A percentile compares a stretch with the other conserved stretches of the same genome.
Conservation (phyloP, 2,329 filamentous ascomycete genomes). For the Emergomyces africanus region DNA sequence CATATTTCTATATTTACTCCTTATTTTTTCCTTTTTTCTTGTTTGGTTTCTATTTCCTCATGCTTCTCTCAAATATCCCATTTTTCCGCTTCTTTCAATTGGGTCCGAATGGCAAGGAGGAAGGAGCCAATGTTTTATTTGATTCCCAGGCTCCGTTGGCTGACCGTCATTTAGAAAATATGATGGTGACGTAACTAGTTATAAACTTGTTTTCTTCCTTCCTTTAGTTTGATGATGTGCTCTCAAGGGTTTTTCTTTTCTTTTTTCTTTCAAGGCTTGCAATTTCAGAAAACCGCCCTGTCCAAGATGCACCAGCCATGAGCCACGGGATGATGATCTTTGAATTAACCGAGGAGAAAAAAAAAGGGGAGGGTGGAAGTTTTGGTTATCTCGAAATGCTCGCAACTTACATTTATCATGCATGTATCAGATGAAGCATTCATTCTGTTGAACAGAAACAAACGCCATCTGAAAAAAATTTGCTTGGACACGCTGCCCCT, state of each 20-base stretch:
- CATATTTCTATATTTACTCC: background rate
- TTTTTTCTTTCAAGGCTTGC: no score
- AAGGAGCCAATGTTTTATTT: background rate
- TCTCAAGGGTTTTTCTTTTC: background rate
- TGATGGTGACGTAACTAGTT: background rate
- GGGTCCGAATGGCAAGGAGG: background rate
- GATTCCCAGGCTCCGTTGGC: background rate
- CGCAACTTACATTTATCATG: no score
- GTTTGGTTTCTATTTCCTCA: background rate
- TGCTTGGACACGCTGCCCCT: no score
- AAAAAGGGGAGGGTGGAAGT: background rate
- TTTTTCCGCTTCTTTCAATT: background rate
- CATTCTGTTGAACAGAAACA: background rate
- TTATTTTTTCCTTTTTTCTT: background rate
- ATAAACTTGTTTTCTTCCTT: background rate
- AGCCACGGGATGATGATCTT: background rate
- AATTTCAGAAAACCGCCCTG: background rate
- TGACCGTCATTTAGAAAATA: background rate
- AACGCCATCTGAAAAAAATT: no score
- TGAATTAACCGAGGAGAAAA: background rate
- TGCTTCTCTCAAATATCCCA: background rate
- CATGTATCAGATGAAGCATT: no score
- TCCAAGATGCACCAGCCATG: background rate
- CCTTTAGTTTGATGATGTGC: background rate
- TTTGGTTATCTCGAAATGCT: background rate